Evolutionary conservation across 1,284 basidiomycete genomes (phyloP).

Genomic region (Trametes hirsuta): DNA sequence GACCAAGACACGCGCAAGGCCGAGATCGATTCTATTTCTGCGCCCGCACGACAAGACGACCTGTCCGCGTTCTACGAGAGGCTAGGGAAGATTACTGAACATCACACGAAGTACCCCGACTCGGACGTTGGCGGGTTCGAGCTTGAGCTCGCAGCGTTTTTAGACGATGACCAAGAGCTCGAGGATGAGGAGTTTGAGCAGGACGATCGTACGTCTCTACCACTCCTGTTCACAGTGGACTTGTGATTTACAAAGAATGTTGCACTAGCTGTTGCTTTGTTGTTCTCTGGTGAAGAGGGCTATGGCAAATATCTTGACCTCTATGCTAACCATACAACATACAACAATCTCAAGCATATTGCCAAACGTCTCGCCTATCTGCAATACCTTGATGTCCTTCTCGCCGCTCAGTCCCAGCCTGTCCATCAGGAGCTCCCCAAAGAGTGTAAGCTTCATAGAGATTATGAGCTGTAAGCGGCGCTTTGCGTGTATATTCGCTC

Average conservation of each 20-base stretch:
- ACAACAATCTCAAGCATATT: conserved; percentile 87
- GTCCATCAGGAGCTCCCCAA: conserved; percentile 75
- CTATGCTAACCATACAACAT: conserved; percentile 86
- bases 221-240: not conserved
- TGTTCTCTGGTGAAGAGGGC: conserved; percentile 95
- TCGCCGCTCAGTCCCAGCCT: conserved; percentile 55
- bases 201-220: conserved; percentile 72
- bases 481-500: not conserved
- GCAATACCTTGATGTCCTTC: conserved; percentile 87
- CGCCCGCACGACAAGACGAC: conserved; percentile 65
- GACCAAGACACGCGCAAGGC: conserved; percentile 69
- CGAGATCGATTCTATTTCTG: conserved; percentile 67
- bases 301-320: conserved; percentile 96
- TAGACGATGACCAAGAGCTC: conserved; percentile 72
- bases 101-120: conserved; percentile 95
- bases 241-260: conserved; percentile 17
- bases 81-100: conserved; percentile 93
- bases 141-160: conserved; percentile 78
- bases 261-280: conserved; percentile 74
- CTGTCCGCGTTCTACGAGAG: conserved; percentile 93
- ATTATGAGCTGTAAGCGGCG: conserved; percentile 74
- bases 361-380: conserved; percentile 85
- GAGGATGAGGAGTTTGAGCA: conserved; percentile 77
- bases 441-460: conserved; percentile 73
- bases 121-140: conserved; percentile 79